A percentile compares a stretch with the other conserved stretches of the same genome.
These are phyloP conservation scores for Lipomyces yarrowii DNA, from an alignment of 1,139 yeast genomes.

Conservation along the genomic window DNA sequence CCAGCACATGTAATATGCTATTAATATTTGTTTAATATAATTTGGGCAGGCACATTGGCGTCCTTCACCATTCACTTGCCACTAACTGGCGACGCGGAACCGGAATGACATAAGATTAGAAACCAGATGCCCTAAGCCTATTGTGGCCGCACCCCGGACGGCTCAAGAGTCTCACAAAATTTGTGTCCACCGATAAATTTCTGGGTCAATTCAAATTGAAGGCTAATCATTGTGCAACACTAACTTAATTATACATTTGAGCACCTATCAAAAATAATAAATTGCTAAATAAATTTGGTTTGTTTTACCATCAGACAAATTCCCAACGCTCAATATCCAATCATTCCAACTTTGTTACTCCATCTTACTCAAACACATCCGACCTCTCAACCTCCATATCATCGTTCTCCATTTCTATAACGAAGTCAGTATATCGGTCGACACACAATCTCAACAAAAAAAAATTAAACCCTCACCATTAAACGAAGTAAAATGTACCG, in stretches of 20 bases:
- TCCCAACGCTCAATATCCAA: not conserved
- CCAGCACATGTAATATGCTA: not conserved
- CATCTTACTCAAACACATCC: conserved; percentile 60
- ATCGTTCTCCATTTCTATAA: conserved; percentile 55
- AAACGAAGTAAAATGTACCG: conserved; percentile 80
- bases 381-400: conserved; percentile 71
- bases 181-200: too few relatives aligned
- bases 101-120: too few relatives aligned
- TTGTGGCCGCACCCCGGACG: not conserved
- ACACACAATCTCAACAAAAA: not conserved
- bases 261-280: not conserved
- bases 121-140: not conserved
- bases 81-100: too few relatives aligned
- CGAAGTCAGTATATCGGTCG: not conserved
- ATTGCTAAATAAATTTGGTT: not conserved
- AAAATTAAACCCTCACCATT: conserved; percentile 42
- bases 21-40: not conserved
- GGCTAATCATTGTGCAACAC: not conserved
- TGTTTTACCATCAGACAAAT: not conserved
- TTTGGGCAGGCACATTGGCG: not conserved
- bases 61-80: not conserved
- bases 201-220: not conserved
- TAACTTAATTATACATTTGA: not conserved
- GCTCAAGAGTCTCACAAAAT: too few relatives aligned
- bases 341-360: not conserved